phyloP scores from a whole-genome alignment of 1,284 basidiomycete genomes.

The Neotropicomus parvogracilis region DNA sequence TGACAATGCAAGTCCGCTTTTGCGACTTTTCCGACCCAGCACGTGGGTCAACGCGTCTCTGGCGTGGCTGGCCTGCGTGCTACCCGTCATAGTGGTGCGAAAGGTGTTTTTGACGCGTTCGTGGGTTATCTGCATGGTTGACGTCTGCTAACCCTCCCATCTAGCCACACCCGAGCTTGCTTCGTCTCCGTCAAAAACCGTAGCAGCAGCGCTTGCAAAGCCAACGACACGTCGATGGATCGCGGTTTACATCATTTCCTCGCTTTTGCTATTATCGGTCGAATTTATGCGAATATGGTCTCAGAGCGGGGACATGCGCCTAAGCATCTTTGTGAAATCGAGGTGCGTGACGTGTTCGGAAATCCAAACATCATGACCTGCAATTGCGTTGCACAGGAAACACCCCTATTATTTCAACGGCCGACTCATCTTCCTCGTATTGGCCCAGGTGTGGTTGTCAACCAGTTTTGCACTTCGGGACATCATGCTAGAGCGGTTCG shows the following conservation, averaged over 20 bases:
- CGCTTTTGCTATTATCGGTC: conserved; percentile 39
- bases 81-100: conserved; percentile 53
- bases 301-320: conserved; percentile 38
- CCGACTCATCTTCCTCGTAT: conserved; percentile 53
- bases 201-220: conserved; percentile 47
- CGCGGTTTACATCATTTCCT: conserved; percentile 43
- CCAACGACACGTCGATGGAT: conserved; percentile 42
- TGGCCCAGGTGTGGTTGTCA: conserved; percentile 49
- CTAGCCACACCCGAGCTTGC: conserved; percentile 46
- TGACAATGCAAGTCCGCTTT: conserved; percentile 15
- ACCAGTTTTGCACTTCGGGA: conserved; percentile 49
- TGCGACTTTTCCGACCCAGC: conserved; percentile 21
- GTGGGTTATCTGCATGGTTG: conserved; percentile 21
- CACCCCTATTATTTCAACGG: conserved; percentile 70
- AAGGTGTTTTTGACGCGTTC: conserved; percentile 54
- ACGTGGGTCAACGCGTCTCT: conserved; percentile 33
- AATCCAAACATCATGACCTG: neutral
- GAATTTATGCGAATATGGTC: conserved; percentile 37
- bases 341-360: conserved; percentile 39
- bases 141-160: conserved; percentile 2
- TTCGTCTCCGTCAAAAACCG: conserved; percentile 49
- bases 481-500: conserved; percentile 55
- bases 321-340: conserved; percentile 61
- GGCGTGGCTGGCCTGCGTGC: conserved; percentile 38
- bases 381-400: conserved; percentile 42